Conservation (phyloP, 441 rosid species). For the Pelargonium myrrhifolium region DNA sequence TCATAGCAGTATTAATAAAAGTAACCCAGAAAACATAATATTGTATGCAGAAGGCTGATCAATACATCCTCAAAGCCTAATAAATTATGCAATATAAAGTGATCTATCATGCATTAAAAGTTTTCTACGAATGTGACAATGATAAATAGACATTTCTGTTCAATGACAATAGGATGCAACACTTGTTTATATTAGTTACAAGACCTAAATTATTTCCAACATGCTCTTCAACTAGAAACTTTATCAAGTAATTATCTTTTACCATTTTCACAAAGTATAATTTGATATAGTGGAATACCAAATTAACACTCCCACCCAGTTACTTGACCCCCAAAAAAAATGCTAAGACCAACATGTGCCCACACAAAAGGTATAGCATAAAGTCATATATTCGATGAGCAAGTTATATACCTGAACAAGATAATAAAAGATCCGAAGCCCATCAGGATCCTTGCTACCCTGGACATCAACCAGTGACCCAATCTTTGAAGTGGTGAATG, state of each 20-base stretch:
- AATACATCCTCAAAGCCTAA: no score
- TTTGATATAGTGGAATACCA: not conserved
- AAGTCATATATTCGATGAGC: constrained; percentile 1
- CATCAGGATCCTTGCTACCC: constrained; percentile 87
- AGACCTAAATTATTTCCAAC: not conserved
- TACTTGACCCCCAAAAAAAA: not conserved
- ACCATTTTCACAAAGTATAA: not conserved
- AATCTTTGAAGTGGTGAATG: constrained; percentile 87
- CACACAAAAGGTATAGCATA: not conserved
- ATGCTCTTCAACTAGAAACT: not conserved
- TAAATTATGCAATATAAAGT: no score
- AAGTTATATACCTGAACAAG: constrained; percentile 73
- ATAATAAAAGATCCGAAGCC: constrained; percentile 86
- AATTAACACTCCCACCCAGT: not conserved
- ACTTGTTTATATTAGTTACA: not conserved
- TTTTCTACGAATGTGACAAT: not conserved
- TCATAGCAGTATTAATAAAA: no score
- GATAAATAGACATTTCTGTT: not conserved
- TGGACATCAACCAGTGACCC: constrained; percentile 93
- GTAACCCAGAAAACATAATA: no score
- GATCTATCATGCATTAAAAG: no score
- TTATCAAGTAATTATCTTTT: not conserved
- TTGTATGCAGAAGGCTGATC: no score
- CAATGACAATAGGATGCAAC: not conserved
- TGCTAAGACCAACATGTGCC: not conserved